Base-by-base conservation (phyloP, 169 alveolate genomes). In the Cryptosporidium viatorum region DNA sequence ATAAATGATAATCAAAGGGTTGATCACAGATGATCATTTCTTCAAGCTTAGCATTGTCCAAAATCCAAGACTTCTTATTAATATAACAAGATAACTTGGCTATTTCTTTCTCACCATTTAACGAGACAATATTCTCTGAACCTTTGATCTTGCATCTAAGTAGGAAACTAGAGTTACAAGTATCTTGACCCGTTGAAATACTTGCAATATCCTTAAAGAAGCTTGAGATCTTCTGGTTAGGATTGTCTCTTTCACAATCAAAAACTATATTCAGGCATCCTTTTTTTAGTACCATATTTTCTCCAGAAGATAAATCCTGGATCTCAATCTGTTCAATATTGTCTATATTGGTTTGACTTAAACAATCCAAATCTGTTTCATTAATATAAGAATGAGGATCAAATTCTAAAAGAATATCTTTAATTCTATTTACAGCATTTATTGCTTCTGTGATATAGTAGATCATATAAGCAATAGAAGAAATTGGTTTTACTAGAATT, bases 381-480 rank as follows among this genome's bases (percentile, higher is more conserved):
- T 3, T 1, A 62, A 58, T 35, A 43, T 1, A 16, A 29, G 26
- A 71, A 6, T 41, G 45, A n/a, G 33, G 23, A 23, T 23, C 62
- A n/a, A 7, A 43, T 23, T 80, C 70, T 2, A 12, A 26, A 8
- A 80, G n/a, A 5, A 62, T 16, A 41, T n/a, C 37, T 9, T 43
- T 62, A 5, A 80, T 60, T 31, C 89, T 80, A 39, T 43, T 65
- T 5, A 80, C 18, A 14, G 89, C 73, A 62, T 80, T 80, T 23
- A 41, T 14, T 21, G 89, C 89, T 29, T 80, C 89, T 1, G 89
- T 62, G 3, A 80, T 18, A 55, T 80, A 80, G 50, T 80, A 80
- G 35, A 41, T 65, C 35, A 80, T 45, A 35, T 80, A 80, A 41
- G 89, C 89, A 31, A 80, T 80, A 23, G 69, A 62, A 21, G 80